phyloP scores from a whole-genome alignment of 179 eudicot genomes.

The Beta lomatogona region DNA sequence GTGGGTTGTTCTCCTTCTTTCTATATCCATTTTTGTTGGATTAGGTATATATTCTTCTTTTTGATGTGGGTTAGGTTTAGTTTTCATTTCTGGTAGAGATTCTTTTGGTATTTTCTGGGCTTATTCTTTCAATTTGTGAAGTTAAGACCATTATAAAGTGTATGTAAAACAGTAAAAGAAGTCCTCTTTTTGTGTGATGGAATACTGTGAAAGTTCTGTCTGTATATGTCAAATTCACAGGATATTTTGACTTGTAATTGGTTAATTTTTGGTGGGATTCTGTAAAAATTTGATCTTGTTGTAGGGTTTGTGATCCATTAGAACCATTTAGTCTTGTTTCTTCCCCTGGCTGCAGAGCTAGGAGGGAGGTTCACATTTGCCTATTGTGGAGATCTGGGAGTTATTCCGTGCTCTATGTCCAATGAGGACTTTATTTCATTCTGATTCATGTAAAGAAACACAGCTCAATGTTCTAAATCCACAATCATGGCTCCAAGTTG shows the following conservation, averaged over 20 bases:
- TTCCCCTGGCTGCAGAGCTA: conserved; percentile 21
- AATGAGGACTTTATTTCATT: conserved; percentile 84
- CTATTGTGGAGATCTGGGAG: conserved; percentile 95
- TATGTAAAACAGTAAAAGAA: conserved; percentile 17
- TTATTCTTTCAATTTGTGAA: conserved; percentile 19
- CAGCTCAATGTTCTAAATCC: conserved; percentile 80
- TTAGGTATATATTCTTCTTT: conserved; percentile 37
- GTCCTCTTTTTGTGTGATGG: conserved; percentile 11
- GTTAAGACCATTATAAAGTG: conserved; percentile 16
- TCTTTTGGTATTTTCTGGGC: conserved; percentile 40
- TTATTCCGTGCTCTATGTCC: conserved; percentile 69
- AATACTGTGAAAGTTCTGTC: background rate
- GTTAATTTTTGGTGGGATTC: conserved; percentile 11
- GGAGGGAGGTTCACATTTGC: conserved; percentile 31
- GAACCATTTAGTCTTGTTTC: background rate
- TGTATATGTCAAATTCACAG: background rate
- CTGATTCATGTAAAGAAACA: conserved; percentile 84
- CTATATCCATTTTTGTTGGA: conserved; percentile 26
- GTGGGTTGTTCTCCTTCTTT: conserved; percentile 24
- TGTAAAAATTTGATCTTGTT: conserved; percentile 7
- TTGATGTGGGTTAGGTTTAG: conserved; percentile 47
- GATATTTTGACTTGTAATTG: conserved; percentile 15
- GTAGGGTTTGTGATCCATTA: conserved; percentile 20
- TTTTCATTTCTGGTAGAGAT: conserved; percentile 49
- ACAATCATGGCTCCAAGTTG: conserved; percentile 98